Conservation (phyloP, 495 filamentous ascomycete species). For the Baudoinia panamericana region DNA sequence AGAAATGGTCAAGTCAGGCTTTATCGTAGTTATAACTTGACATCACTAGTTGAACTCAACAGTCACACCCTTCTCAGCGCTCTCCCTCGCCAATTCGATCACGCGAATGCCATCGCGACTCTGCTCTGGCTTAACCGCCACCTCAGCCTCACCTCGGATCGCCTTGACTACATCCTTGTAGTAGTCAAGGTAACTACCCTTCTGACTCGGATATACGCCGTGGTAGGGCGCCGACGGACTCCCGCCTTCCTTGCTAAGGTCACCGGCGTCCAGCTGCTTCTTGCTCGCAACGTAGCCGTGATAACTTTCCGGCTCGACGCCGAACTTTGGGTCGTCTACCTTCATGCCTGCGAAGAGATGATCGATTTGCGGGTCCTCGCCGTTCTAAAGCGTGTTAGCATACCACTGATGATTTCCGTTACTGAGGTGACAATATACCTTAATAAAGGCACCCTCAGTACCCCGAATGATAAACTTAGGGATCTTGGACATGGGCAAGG, state of each 20-base stretch:
- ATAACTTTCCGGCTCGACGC: constrained; percentile 45
- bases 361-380: constrained; percentile 65
- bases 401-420: constrained; percentile 58
- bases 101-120: constrained; percentile 4
- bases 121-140: constrained; percentile 11
- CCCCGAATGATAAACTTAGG: constrained; percentile 68
- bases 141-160: constrained; percentile 6
- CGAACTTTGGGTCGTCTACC: constrained; percentile 52
- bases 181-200: constrained; percentile 8
- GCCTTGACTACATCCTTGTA: constrained; percentile 8
- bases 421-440: constrained; percentile 1
- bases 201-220: background rate
- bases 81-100: constrained; percentile 13
- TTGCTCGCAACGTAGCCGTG: constrained; percentile 4
- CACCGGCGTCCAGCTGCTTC: background rate
- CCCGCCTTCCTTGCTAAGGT: background rate
- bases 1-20: background rate
- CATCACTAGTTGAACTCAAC: too few species aligned
- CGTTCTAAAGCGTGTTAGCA: too few species aligned
- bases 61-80: constrained; percentile 6
- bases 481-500: constrained; percentile 46
- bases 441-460: constrained; percentile 40
- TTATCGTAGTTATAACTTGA: too few species aligned
- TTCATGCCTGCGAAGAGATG: constrained; percentile 58
- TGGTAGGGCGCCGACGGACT: background rate